Evolutionary conservation across 2,329 filamentous ascomycete genomes (phyloP).

Genomic region (Sporothrix schenckii): DNA sequence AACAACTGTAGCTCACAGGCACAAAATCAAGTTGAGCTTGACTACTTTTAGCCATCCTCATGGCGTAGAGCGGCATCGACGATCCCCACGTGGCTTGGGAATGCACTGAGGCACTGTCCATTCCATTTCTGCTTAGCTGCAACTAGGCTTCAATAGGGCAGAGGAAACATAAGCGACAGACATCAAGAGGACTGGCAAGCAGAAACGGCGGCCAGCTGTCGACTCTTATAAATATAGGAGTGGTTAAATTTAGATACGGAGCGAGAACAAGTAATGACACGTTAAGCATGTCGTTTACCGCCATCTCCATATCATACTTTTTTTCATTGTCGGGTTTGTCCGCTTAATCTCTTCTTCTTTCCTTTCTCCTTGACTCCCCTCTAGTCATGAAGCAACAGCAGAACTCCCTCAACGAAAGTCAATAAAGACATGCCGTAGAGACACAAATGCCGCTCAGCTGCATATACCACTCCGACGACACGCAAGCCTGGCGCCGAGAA

Average conservation of each 20-base stretch:
- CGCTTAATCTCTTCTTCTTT: not conserved
- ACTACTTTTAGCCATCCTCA: not conserved
- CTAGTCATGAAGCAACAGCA: not conserved
- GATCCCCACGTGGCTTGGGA: conserved; percentile 3
- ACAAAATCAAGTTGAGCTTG: not conserved
- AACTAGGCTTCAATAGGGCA: not conserved
- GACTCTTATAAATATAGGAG: not conserved
- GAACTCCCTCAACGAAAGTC: not conserved
- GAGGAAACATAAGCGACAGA: no score
- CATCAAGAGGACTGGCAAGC: not conserved
- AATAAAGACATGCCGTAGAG: not conserved
- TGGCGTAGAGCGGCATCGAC: not conserved
- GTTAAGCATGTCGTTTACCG: not conserved
- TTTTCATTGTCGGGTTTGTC: not conserved
- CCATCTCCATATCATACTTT: not conserved
- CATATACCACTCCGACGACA: not conserved
- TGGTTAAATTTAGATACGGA: not conserved
- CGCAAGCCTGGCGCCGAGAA: conserved; percentile 10
- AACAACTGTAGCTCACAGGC: not conserved
- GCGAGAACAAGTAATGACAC: not conserved
- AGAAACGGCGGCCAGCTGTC: not conserved
- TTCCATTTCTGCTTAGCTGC: not conserved
- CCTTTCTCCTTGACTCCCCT: not conserved
- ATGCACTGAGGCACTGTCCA: not conserved
- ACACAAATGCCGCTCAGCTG: conserved; percentile 1